Conservation (phyloP, 306 rosid genomes). For the Cercis canadensis region DNA sequence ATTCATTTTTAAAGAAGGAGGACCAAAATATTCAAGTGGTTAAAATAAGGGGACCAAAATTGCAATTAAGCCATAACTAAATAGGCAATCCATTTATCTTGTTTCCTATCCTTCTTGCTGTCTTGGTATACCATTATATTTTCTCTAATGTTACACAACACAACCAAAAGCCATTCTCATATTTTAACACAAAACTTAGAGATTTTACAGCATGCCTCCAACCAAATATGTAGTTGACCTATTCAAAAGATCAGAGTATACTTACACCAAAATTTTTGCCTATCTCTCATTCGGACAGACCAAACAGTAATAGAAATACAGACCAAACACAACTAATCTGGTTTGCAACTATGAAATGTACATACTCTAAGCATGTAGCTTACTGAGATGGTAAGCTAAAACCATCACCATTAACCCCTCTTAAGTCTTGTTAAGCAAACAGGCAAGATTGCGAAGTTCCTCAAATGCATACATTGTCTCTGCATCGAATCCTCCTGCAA, state of each 20-base stretch:
- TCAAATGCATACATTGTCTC: constrained; percentile 98
- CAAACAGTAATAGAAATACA: constrained; percentile 36
- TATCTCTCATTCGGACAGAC: constrained; percentile 4
- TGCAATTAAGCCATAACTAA: no score
- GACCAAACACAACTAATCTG: constrained; percentile 26
- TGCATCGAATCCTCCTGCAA: constrained; percentile 99
- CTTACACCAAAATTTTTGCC: constrained; percentile 31
- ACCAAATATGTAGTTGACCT: no score
- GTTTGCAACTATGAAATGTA: constrained; percentile 34
- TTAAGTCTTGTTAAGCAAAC: constrained; percentile 79
- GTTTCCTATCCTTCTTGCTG: no score
- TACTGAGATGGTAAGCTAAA: constrained; percentile 56
- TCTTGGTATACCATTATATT: no score
- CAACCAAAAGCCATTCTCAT: no score
- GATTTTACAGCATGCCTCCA: no score
- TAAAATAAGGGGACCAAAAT: no score
- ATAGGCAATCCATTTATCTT: no score
- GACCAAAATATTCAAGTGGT: no score
- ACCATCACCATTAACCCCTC: constrained; percentile 3
- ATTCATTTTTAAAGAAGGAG: no score
- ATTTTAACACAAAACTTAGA: no score
- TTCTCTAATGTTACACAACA: no score
- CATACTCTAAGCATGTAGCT: constrained; percentile 29
- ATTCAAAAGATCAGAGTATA: background rate
- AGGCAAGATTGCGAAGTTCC: constrained; percentile 90